Conservation (phyloP, 1,284 basidiomycete species). For the Pseudomicrostroma phylloplanum region DNA sequence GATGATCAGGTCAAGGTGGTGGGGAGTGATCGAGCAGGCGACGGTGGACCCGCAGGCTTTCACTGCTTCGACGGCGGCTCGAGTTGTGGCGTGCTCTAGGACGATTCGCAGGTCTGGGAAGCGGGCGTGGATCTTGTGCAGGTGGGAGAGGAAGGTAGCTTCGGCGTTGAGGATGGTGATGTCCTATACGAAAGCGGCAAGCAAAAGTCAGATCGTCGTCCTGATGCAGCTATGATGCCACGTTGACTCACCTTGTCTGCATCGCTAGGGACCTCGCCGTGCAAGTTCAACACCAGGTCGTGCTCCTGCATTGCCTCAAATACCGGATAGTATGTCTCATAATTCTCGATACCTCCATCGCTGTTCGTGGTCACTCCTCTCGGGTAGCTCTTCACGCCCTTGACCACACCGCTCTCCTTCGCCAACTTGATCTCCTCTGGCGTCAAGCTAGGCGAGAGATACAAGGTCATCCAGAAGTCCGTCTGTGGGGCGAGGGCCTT, state of each 20-base stretch:
- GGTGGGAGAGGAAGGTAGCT: conserved; percentile 78
- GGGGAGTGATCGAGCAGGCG: conserved; percentile 92
- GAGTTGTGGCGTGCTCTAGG: conserved; percentile 96
- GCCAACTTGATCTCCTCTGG: conserved; percentile 86
- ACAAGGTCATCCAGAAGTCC: conserved; percentile 91
- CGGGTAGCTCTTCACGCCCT: conserved; percentile 92
- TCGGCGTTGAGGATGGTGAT: conserved; percentile 93
- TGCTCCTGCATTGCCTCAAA: conserved; percentile 92
- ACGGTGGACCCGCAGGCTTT: conserved; percentile 62
- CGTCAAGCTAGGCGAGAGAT: conserved; percentile 82
- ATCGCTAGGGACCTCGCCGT: conserved; percentile 95
- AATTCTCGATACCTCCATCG: conserved; percentile 91
- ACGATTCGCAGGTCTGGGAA: conserved; percentile 95
- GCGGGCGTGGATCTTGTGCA: conserved; percentile 69
- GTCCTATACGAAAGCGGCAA: conserved; percentile 58
- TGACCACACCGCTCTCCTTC: conserved; percentile 19
- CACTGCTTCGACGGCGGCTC: conserved; percentile 77
- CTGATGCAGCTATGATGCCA: background rate
- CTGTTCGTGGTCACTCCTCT: conserved; percentile 97
- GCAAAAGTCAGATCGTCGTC: background rate
- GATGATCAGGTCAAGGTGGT: conserved; percentile 88
- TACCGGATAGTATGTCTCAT: conserved; percentile 86
- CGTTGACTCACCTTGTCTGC: conserved; percentile 60
- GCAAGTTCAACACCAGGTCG: conserved; percentile 89
- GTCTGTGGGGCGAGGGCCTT: conserved; percentile 69